These are phyloP conservation scores for Trypanosoma avium DNA, from an alignment of 208 protist species.

Conservation along the genomic window DNA sequence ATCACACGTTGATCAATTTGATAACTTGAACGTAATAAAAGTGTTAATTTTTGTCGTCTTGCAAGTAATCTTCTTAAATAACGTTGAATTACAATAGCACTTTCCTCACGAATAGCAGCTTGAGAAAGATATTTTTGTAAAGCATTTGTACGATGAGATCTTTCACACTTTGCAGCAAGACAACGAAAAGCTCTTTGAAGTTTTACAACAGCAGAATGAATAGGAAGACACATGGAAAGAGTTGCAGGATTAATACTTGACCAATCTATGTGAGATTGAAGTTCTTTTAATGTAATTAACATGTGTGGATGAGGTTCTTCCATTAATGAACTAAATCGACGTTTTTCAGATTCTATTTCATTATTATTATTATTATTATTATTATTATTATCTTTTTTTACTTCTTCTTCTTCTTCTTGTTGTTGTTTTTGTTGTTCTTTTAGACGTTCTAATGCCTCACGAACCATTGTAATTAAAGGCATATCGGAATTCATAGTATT, in stretches of 20 bases:
- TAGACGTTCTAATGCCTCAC: neutral
- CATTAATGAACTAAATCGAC: too few relatives aligned
- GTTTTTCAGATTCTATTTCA: too few relatives aligned
- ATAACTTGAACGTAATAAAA: slow-evolving; percentile 7
- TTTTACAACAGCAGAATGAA: slow-evolving; percentile 23
- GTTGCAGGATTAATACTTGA: neutral
- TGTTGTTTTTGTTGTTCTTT: neutral
- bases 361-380: neutral
- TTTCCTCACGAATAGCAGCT: neutral
- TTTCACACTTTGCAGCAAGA: slow-evolving; percentile 16
- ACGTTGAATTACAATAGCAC: slow-evolving; percentile 17
- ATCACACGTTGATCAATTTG: neutral
- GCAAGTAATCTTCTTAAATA: slow-evolving; percentile 7
- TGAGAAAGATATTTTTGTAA: slow-evolving; percentile 6
- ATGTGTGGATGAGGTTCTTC: neutral
- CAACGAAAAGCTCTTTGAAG: slow-evolving; percentile 9
- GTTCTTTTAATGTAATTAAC: slow-evolving; percentile 7
- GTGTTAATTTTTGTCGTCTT: neutral
- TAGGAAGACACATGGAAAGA: slow-evolving; percentile 10
- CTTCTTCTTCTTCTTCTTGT: neutral
- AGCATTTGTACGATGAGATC: neutral
- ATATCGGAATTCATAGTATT: neutral
- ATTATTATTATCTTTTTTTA: neutral
- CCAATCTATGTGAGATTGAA: slow-evolving; percentile 4
- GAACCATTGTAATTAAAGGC: neutral